Percentiles rank a stretch among this genome's conserved stretches.
Evolutionary conservation across 345 rosid genomes (phyloP).

Genomic region (Citrus australasica): DNA sequence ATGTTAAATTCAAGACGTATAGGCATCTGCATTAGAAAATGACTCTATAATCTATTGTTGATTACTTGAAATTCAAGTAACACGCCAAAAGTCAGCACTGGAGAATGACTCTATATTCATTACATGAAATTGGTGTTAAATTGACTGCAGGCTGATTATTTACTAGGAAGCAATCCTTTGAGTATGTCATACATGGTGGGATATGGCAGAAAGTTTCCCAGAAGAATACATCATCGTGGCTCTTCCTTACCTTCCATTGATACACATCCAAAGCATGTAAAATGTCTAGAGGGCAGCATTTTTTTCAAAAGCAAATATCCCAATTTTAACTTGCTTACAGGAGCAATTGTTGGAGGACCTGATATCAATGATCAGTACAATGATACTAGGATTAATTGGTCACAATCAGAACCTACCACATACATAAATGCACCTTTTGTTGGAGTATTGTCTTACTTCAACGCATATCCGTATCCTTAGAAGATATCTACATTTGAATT

Average conservation of each 20-base stretch:
- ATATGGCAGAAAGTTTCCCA: conserved; percentile 42
- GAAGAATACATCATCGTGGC: conserved; percentile 57
- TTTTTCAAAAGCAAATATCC: conserved; percentile 31
- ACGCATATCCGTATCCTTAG: not conserved
- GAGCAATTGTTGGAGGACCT: conserved; percentile 64
- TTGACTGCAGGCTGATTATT: conserved; percentile 43
- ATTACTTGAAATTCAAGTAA: not conserved
- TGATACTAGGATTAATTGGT: conserved; percentile 27
- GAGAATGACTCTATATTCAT: too few relatives aligned
- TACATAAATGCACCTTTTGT: conserved; percentile 66
- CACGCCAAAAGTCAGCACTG: not conserved
- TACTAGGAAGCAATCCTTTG: conserved; percentile 55
- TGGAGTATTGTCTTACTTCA: conserved; percentile 54
- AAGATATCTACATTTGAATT: not conserved
- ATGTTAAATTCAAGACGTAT: not conserved
- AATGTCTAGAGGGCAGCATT: conserved; percentile 39
- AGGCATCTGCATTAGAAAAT: not conserved
- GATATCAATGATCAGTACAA: conserved; percentile 33
- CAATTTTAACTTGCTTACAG: conserved; percentile 44
- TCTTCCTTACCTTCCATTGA: conserved; percentile 46
- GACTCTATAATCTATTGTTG: not conserved
- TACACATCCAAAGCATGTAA: conserved; percentile 24
- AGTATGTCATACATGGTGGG: conserved; percentile 69
- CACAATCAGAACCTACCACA: conserved; percentile 58
- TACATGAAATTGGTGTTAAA: not conserved